A percentile compares a stretch with the other conserved stretches of the same genome.
These are phyloP conservation scores for Imleria badia DNA, from an alignment of 768 basidiomycete genomes.

Conservation along the genomic window DNA sequence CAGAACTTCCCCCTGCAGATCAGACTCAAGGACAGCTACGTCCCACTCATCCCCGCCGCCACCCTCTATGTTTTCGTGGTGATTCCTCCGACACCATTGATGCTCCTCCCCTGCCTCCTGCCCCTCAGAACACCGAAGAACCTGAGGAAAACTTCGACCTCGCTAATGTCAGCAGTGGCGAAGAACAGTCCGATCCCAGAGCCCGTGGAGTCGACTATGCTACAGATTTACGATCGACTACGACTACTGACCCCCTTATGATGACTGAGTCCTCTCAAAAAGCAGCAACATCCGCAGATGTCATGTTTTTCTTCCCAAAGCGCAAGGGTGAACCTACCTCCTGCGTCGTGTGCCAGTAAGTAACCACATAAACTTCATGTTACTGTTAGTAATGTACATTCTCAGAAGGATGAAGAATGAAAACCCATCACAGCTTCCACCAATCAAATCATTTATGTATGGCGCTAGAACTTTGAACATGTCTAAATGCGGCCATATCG, in stretches of 20 bases:
- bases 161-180: neutral
- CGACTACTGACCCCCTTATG: neutral
- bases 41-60: too few species aligned
- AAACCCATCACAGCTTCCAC: too few species aligned
- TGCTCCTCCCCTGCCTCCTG: too few species aligned
- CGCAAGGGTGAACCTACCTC: neutral
- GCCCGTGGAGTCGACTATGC: neutral
- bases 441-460: too few species aligned
- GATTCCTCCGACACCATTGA: too few species aligned
- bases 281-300: neutral
- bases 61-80: too few species aligned
- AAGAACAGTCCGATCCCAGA: neutral
- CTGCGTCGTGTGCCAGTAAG: neutral
- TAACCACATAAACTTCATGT: neutral
- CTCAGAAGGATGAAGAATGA: too few species aligned
- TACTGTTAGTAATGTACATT: too few species aligned
- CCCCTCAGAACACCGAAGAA: neutral
- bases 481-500: too few species aligned
- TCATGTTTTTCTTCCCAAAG: neutral
- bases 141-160: neutral
- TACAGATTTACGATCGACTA: neutral
- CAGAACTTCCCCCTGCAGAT: too few species aligned
- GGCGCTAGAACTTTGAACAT: too few species aligned
- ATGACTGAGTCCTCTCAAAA: neutral
- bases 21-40: too few species aligned